Base-by-base conservation (phyloP, 2,329 filamentous ascomycete species). In the Paraconiothyrium sp. region DNA sequence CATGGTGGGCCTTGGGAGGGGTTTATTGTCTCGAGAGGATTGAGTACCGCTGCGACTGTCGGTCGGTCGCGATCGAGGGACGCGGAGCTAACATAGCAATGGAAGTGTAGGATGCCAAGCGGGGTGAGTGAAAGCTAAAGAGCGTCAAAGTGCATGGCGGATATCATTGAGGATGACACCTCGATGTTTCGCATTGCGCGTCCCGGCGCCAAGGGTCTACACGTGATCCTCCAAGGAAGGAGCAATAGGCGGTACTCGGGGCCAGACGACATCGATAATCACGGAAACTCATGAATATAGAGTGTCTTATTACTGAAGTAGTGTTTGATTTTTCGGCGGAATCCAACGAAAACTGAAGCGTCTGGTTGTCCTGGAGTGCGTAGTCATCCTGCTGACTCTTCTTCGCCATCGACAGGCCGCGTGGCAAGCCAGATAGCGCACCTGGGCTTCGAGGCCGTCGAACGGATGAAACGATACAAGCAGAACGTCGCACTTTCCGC, bases 11-110 rank as follows among this genome's bases (percentile, higher is more conserved):
- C 27, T 47, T 32, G 30, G 13, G 30, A 32, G 30, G 30, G 32
- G 49, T 32, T 20, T 30, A 39, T 57, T 34, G 14, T 47, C 22
- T 48, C 11, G 9, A 32, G 51, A 20, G 35, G 30, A 50, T 49
- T 27, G 34, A 52, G 49, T 49, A 58, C 48, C 37, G 14, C 57
- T 16, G 24, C 50, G 48, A 54, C 37, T 32, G 41, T 20, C n/a
- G 43, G 50, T 11, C 48, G 27, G n/a, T 55, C 39, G 24, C 37
- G 34, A 34, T 39, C 34, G 13, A 49, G 32, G 35, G 30, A n/a
- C 44, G 16, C 24, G 35, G 22, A 47, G 41, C 43, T 30, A 20
- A 44, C 54, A 47, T 47, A 39, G 8, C 54, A 56, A 37, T 37
- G 39, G 7, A 11, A 37, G n/a, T 47, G 30, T 47, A 27, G 48